Evolutionary conservation across 495 filamentous ascomycete species (phyloP).

Genomic region (Hyaloscypha finlandica): DNA sequence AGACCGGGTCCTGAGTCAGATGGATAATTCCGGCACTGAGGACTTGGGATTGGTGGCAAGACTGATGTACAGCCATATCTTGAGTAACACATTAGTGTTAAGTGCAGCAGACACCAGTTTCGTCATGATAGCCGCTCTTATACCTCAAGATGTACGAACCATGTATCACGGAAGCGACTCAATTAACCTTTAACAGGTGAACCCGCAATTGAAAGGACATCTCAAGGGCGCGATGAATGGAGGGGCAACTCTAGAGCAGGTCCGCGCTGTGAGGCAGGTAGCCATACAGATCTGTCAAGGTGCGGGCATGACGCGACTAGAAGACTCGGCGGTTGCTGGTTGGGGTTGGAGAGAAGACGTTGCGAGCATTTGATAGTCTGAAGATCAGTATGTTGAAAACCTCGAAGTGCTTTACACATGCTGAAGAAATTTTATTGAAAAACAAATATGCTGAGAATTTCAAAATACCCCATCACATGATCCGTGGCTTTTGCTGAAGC

Average conservation of each 20-base stretch:
- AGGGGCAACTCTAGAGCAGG: slow-evolving; percentile 53
- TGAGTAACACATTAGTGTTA: slow-evolving; percentile 52
- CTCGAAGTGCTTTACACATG: too few relatives aligned
- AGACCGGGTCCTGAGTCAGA: slow-evolving; percentile 50
- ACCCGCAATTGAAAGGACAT: slow-evolving; percentile 59
- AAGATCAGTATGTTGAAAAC: background rate
- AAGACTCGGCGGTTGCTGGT: slow-evolving; percentile 32
- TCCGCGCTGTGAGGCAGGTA: slow-evolving; percentile 51
- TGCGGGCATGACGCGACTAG: slow-evolving; percentile 47
- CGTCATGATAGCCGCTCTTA: slow-evolving; percentile 56
- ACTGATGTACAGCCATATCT: slow-evolving; percentile 53
- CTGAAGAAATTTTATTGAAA: too few relatives aligned
- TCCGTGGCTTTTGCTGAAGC: background rate
- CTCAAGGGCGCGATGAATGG: slow-evolving; percentile 55
- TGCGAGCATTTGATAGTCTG: slow-evolving; percentile 34
- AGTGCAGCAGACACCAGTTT: slow-evolving; percentile 50
- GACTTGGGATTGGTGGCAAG: slow-evolving; percentile 53
- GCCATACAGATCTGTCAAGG: slow-evolving; percentile 50
- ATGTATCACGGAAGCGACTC: background rate
- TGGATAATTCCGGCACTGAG: slow-evolving; percentile 55
- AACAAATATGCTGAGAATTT: too few relatives aligned
- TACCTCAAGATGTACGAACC: slow-evolving; percentile 50
- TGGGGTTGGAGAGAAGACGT: slow-evolving; percentile 48
- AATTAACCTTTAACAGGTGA: slow-evolving; percentile 40
- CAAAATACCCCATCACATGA: too few relatives aligned